These are phyloP conservation scores for Arachis stenosperma DNA, from an alignment of 306 rosid species.

Conservation along the genomic window DNA sequence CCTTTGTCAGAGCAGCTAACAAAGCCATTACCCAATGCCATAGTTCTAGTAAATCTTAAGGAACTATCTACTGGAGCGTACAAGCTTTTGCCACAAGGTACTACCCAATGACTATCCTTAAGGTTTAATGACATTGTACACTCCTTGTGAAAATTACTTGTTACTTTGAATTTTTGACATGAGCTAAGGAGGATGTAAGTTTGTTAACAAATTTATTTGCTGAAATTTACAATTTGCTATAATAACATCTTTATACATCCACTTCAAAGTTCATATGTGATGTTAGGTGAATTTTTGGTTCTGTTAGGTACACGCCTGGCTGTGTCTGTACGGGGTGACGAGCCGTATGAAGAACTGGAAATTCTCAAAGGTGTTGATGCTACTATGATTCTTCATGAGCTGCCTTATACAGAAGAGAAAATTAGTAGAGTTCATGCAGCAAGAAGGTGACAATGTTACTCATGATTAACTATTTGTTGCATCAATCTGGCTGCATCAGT, in stretches of 20 bases:
- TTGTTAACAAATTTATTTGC: not conserved
- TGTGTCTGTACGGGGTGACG: conserved; percentile 87
- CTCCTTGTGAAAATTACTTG: conserved; percentile 16
- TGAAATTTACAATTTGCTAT: conserved; percentile 9
- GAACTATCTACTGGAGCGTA: conserved; percentile 84
- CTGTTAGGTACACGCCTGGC: conserved; percentile 84
- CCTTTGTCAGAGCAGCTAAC: conserved; percentile 96
- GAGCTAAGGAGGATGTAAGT: conserved; percentile 4
- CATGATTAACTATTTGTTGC: conserved; percentile 26
- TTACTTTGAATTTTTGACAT: conserved; percentile 22
- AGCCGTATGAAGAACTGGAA: conserved; percentile 75
- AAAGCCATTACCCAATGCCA: conserved; percentile 89
- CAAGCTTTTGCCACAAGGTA: conserved; percentile 96
- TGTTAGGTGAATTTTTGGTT: conserved; percentile 29
- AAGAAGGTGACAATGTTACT: conserved; percentile 65
- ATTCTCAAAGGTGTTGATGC: conserved; percentile 75
- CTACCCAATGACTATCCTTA: conserved; percentile 33
- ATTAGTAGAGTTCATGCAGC: conserved; percentile 93
- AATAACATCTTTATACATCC: conserved; percentile 26
- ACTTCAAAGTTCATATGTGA: conserved; percentile 9
- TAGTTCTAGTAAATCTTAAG: conserved; percentile 87
- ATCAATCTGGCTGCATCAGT: conserved; percentile 24
- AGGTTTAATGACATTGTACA: conserved; percentile 23
- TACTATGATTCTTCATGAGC: conserved; percentile 87
- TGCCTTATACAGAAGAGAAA: conserved; percentile 73